Base-by-base conservation (phyloP, 768 basidiomycete species). In the Gloeophyllum trabeum region DNA sequence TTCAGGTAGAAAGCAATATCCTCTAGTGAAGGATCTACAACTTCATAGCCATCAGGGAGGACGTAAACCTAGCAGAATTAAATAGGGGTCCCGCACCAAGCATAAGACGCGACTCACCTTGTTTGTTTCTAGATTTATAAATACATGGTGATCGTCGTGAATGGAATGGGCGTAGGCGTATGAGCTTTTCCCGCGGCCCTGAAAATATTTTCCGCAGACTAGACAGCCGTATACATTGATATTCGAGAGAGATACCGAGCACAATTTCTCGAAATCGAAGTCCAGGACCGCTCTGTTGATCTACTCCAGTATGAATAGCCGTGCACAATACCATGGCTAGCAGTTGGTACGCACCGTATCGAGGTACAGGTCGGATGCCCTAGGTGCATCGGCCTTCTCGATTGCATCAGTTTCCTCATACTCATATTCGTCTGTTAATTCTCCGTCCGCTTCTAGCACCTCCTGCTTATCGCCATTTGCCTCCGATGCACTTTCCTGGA, bases 221-320 rank as follows among this genome's bases (percentile, higher is more conserved):
- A 99, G 76, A 58, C 96, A 99, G 24, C 89, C 91, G 56, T 99
- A 99, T 48, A 85, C 86, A 62, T 99, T 96, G 71, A 96, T 92
- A 62, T 98, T 94, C 32, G 88, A 86, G 42, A 90, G 71, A 25
- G 90, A 96, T 40, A 98, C 89, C 6, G 94, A 97, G 70, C 96
- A 99, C 21, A 98, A 76, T 70, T 94, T 92, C 66, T 99, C 96
- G 53, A 99, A 99, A 64, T 99, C 96, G 63, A 99, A 99, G 62
- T 99, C 96, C 44, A 99, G 76, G 35, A 79, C 70, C 37, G 74
- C 76, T 47, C 96, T 76, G 59, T 96, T 91, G 49, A 98, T 87
- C 93, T 97, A 56, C 44, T 23, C 40, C 14, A 14, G 7, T 24
- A 46, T 41, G 26, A 39, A 23, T 40, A 35, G 40, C 35, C 21